Percentiles rank a stretch among this genome's conserved stretches.
Evolutionary conservation across 257 asterid genomes (phyloP).

Genomic region (Gardenia jasminoides): DNA sequence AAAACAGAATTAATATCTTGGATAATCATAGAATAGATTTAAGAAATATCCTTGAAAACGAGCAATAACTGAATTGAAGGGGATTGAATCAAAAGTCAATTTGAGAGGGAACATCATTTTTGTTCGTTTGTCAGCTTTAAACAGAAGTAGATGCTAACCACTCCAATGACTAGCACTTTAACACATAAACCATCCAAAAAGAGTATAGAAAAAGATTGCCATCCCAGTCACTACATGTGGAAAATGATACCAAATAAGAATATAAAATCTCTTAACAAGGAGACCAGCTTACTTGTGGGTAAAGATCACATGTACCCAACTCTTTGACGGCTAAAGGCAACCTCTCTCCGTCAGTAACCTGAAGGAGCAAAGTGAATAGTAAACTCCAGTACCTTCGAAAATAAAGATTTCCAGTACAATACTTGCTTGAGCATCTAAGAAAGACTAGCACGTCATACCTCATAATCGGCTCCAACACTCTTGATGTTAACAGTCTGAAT

Average conservation of each 20-base stretch:
- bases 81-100: background rate
- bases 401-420: slow-evolving; percentile 8
- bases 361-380: slow-evolving; percentile 24
- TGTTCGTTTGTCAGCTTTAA: background rate
- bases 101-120: background rate
- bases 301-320: slow-evolving; percentile 96
- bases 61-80: background rate
- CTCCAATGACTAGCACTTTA: background rate
- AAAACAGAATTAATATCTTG: background rate
- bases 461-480: slow-evolving; percentile 87
- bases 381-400: slow-evolving; percentile 9
- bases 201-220: background rate
- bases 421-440: background rate
- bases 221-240: background rate
- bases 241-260: background rate
- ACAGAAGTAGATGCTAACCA: background rate
- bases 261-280: background rate
- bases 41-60: no score
- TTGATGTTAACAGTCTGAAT: slow-evolving; percentile 93
- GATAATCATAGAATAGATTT: background rate
- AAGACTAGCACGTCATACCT: slow-evolving; percentile 41
- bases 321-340: slow-evolving; percentile 93
- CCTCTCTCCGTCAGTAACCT: slow-evolving; percentile 96
- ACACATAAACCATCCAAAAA: background rate
- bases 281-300: slow-evolving; percentile 75